Base-by-base conservation (phyloP, 1,284 basidiomycete species). In the Tilletia setariae region DNA sequence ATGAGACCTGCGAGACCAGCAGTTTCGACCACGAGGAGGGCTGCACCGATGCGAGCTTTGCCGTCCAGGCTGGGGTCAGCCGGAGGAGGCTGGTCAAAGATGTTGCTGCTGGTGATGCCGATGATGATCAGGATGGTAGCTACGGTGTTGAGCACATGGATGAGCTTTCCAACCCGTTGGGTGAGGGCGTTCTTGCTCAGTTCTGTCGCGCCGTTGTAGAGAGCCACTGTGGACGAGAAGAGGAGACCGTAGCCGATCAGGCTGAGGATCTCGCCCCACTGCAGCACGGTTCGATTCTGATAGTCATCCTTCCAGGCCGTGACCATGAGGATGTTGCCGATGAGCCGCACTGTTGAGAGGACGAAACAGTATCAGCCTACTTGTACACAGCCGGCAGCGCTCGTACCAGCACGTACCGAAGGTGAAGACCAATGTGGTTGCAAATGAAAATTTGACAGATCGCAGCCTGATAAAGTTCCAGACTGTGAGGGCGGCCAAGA, bases 391-490 rank as follows among this genome's bases (percentile, higher is more conserved):
- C n/a, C n/a, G n/a, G n/a, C n/a, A n/a, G n/a, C n/a, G n/a, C n/a
- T n/a, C n/a, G n/a, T n/a, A n/a, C n/a, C n/a, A n/a, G 21, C 51
- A 53, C 51, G 3, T 25, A 53, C 51, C 51, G 28, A 53, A 13
- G 13, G 51, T 23, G 21, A 53, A 53, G 51, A 28, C 21, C 28
- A 53, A 28, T 25, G 28, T 21, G 13, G 21, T 53, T 53, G 23
- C 51, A 28, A 53, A 53, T 0, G 62, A 42, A 19, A 46, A 66
- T 11, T 51, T 56, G 3, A 30, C 25, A 19, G 7, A 44, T 8
- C 72, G 70, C 21, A 73, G 72, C 9, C 68, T 68, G 56, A 73
- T 0, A 8, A 71, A 59, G 49, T 72, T 73, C 47, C 49, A 2
- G 2, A 72, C 2, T 25, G 68, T 70, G 56, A 70, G 40, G 1